Evolutionary conservation across 2,329 filamentous ascomycete genomes (phyloP).

Genomic region (Fusarium concolor): DNA sequence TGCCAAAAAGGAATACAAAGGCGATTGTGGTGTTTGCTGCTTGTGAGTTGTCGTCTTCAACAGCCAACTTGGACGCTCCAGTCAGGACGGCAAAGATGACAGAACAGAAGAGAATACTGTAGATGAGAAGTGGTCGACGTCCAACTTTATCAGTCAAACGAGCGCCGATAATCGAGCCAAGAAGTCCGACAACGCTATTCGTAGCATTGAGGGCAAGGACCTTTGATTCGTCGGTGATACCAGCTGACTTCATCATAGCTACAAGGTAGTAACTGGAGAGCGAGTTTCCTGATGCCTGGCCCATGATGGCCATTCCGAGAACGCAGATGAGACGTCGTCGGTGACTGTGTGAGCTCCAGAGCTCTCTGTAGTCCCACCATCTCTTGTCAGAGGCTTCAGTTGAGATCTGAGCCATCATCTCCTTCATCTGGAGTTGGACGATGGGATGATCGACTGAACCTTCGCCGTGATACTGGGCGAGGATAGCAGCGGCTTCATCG

Average conservation of each 20-base stretch:
- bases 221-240: slow-evolving; percentile 50
- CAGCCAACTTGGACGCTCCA: slow-evolving; percentile 13
- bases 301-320: slow-evolving; percentile 64
- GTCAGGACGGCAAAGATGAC: slow-evolving; percentile 61
- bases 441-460: slow-evolving; percentile 50
- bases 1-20: slow-evolving; percentile 62
- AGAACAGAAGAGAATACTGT: slow-evolving; percentile 54
- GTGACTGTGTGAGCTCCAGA: slow-evolving; percentile 61
- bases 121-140: slow-evolving; percentile 63
- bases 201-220: slow-evolving; percentile 63
- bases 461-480: slow-evolving; percentile 52
- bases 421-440: slow-evolving; percentile 55
- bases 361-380: slow-evolving; percentile 66
- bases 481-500: slow-evolving; percentile 51
- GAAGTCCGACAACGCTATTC: slow-evolving; percentile 60
- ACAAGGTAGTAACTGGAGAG: slow-evolving; percentile 67
- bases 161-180: slow-evolving; percentile 57
- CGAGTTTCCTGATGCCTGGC: slow-evolving; percentile 65
- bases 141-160: slow-evolving; percentile 56
- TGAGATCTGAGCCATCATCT: slow-evolving; percentile 55
- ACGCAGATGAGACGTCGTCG: slow-evolving; percentile 65
- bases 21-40: slow-evolving; percentile 39
- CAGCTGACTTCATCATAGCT: slow-evolving; percentile 51
- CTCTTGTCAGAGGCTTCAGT: slow-evolving; percentile 60
- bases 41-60: slow-evolving; percentile 47